Percentiles rank a stretch among this genome's conserved stretches.
phyloP scores from a whole-genome alignment of 495 filamentous ascomycete species.

The Astrothelium subdiscretum region DNA sequence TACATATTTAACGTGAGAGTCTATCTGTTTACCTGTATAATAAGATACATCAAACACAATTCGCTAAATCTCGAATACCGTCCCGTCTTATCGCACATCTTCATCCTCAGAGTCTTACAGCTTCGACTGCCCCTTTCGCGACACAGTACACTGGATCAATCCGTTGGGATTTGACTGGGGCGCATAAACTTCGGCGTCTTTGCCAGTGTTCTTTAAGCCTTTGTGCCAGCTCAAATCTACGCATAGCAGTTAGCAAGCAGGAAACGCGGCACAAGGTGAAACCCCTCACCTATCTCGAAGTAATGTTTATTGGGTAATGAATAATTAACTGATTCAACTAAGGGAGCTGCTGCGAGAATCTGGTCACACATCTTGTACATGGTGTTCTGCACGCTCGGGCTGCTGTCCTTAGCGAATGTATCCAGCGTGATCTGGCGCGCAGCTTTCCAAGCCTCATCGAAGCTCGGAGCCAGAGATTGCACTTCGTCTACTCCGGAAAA shows the following conservation, averaged over 20 bases:
- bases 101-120: slow-evolving; percentile 13
- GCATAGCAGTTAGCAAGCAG: slow-evolving; percentile 15
- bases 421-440: slow-evolving; percentile 75
- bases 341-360: slow-evolving; percentile 65
- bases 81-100: neutral
- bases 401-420: slow-evolving; percentile 85
- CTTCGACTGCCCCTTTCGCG: slow-evolving; percentile 41
- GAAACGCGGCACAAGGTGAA: neutral
- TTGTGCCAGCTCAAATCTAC: slow-evolving; percentile 94
- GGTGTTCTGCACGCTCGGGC: slow-evolving; percentile 86
- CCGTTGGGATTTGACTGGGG: slow-evolving; percentile 90
- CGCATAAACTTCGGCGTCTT: slow-evolving; percentile 90
- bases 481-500: slow-evolving; percentile 61
- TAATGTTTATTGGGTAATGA: slow-evolving; percentile 95
- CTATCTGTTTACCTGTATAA: neutral
- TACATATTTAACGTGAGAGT: neutral
- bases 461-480: slow-evolving; percentile 47
- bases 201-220: slow-evolving; percentile 90
- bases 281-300: slow-evolving; percentile 80
- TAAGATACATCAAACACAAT: neutral
- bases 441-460: slow-evolving; percentile 64
- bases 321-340: slow-evolving; percentile 66
- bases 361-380: slow-evolving; percentile 97
- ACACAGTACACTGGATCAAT: slow-evolving; percentile 89
- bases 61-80: neutral